phyloP scores from a whole-genome alignment of 345 rosid genomes.

The Rhizophora mangle region DNA sequence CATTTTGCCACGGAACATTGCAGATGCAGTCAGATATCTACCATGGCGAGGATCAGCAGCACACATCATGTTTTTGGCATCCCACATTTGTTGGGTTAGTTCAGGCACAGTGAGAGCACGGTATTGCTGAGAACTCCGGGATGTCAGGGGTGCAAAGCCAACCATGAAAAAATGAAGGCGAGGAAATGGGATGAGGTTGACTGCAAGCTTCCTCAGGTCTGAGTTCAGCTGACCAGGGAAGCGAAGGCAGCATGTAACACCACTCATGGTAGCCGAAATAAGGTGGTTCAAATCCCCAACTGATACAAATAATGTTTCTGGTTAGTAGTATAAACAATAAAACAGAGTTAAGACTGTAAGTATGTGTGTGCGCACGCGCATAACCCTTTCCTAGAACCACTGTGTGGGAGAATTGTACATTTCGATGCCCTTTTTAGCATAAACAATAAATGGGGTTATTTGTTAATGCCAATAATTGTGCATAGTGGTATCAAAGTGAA shows the following conservation, averaged over 20 bases:
- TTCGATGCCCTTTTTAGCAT: neutral
- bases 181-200: constrained; percentile 73
- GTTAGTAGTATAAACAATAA: constrained; percentile 8
- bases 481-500: no score
- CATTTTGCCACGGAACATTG: constrained; percentile 84
- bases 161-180: constrained; percentile 83
- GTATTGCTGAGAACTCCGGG: constrained; percentile 76
- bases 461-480: no score
- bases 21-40: constrained; percentile 68
- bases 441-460: neutral
- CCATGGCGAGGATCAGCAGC: constrained; percentile 79
- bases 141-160: constrained; percentile 69
- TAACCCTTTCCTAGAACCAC: no score
- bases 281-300: constrained; percentile 80
- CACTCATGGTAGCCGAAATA: constrained; percentile 80
- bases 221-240: constrained; percentile 85
- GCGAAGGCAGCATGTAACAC: constrained; percentile 77
- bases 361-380: no score
- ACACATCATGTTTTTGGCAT: constrained; percentile 80
- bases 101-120: constrained; percentile 71
- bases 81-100: constrained; percentile 89
- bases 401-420: no score
- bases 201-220: constrained; percentile 78
- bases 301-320: constrained; percentile 22
- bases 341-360: neutral